Evolutionary conservation across 345 rosid genomes (phyloP).

Genomic region (Melaleuca quinquenervia): DNA sequence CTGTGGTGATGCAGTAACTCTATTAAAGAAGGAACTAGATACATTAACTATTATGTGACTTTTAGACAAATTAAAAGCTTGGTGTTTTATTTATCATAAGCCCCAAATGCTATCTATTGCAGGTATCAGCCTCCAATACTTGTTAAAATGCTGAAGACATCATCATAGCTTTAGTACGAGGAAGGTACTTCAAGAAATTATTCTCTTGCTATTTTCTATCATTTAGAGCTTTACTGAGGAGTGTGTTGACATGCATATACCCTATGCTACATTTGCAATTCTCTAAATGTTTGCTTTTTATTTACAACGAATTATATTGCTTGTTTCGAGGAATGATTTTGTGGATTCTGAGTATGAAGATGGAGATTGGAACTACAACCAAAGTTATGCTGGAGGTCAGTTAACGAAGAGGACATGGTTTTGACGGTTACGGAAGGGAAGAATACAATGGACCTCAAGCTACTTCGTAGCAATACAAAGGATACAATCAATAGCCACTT

Average conservation of each 20-base stretch:
- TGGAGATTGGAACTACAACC: constrained; percentile 58
- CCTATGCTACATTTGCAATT: not conserved
- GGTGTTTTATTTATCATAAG: not conserved
- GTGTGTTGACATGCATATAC: not conserved
- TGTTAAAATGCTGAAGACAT: constrained; percentile 38
- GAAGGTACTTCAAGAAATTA: constrained; percentile 24
- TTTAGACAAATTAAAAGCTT: not conserved
- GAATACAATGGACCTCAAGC: constrained; percentile 61
- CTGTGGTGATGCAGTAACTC: constrained; percentile 81
- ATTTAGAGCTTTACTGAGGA: not conserved
- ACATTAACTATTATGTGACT: constrained; percentile 63
- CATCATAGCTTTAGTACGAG: constrained; percentile 32
- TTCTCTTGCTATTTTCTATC: not conserved
- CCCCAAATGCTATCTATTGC: not conserved
- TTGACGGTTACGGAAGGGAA: constrained; percentile 63
- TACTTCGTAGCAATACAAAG: constrained; percentile 60
- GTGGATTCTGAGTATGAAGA: constrained; percentile 50
- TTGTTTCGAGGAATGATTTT: constrained; percentile 52
- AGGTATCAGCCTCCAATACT: constrained; percentile 70
- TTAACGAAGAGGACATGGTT: constrained; percentile 64
- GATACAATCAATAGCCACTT: constrained; percentile 47
- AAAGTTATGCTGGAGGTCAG: constrained; percentile 60
- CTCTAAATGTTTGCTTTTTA: not conserved
- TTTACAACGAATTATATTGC: no score
- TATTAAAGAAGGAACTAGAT: constrained; percentile 63